Base-by-base conservation (phyloP, 768 basidiomycete genomes). In the Amylocystis lapponica region DNA sequence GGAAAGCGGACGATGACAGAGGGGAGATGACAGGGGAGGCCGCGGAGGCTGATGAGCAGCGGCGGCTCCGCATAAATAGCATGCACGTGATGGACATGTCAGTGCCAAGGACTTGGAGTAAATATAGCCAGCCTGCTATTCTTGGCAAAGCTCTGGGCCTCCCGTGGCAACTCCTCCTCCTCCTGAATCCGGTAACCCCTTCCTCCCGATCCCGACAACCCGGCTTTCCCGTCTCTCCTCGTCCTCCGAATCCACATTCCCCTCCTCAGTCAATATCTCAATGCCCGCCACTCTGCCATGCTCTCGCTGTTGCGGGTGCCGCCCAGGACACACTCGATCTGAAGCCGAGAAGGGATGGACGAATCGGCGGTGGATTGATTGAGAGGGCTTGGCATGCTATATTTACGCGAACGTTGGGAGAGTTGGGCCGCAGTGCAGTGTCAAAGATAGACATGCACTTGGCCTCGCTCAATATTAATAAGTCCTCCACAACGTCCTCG, bases 361-460 rank as follows among this genome's bases (percentile, higher is more conserved):
- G 32, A 19, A n/a, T 19, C 45, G 38, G 38, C 14, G 5, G 9
- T 36, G 26, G 27, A n/a, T 44, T 65, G 61, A n/a, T n/a, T n/a
- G n/a, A 59, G 65, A 30, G 27, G 39, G 41, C 67, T 69, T 69
- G 67, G 67, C 67, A 54, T 64, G 63, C 68, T 69, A 69, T 65
- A 58, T 63, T 59, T 70, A 67, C 60, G 42, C 25, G 32, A 33
- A 17, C 19, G 43, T 27, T 41, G 43, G 34, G 37, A 45, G 47
- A 57, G 44, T 60, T 52, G 56, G 56, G 52, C 51, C 64, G 42
- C 45, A 52, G 50, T 45, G n/a, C n/a, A 35, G 34, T 31, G 50
- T 48, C 66, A 70, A 70, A 70, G 69, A 70, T 70, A 70, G 68
- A 66, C 60, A 52, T 66, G 56, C 51, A 63, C 68, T 70, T 69